Conservation (phyloP, 208 protist genomes). For the Trypanosoma grayi region DNA sequence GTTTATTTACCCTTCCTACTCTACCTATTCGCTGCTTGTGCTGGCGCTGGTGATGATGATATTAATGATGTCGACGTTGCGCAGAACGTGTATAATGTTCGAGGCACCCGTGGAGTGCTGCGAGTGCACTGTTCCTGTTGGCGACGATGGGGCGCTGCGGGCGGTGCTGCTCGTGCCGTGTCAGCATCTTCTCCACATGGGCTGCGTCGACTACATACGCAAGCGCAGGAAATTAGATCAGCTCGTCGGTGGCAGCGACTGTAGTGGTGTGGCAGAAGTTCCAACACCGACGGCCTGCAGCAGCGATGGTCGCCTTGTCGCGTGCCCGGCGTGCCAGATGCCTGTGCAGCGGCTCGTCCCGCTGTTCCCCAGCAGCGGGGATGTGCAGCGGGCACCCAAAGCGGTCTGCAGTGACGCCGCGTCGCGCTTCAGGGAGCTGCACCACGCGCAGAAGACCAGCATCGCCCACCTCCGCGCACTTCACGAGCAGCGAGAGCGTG, state of each 20-base stretch:
- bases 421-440: slow-evolving; percentile 19
- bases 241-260: slow-evolving; percentile 9
- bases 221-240: slow-evolving; percentile 29
- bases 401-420: background rate
- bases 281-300: background rate
- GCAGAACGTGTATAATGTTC: slow-evolving; percentile 1
- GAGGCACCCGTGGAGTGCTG: slow-evolving; percentile 47
- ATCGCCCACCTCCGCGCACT: slow-evolving; percentile 46
- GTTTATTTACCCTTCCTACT: background rate
- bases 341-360: slow-evolving; percentile 48
- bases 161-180: slow-evolving; percentile 73
- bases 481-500: slow-evolving; percentile 31
- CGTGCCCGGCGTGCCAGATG: slow-evolving; percentile 50
- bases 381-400: background rate
- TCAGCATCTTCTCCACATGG: slow-evolving; percentile 78
- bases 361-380: slow-evolving; percentile 31
- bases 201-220: slow-evolving; percentile 71
- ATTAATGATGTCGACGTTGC: background rate
- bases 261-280: slow-evolving; percentile 11
- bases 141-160: slow-evolving; percentile 57
- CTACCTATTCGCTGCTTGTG: background rate
- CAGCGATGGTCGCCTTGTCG: slow-evolving; percentile 11
- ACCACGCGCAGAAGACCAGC: slow-evolving; percentile 46
- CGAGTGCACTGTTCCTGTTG: slow-evolving; percentile 67
- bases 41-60: background rate